Base-by-base conservation (phyloP, 2,329 filamentous ascomycete species). In the Coniochaeta sp. region DNA sequence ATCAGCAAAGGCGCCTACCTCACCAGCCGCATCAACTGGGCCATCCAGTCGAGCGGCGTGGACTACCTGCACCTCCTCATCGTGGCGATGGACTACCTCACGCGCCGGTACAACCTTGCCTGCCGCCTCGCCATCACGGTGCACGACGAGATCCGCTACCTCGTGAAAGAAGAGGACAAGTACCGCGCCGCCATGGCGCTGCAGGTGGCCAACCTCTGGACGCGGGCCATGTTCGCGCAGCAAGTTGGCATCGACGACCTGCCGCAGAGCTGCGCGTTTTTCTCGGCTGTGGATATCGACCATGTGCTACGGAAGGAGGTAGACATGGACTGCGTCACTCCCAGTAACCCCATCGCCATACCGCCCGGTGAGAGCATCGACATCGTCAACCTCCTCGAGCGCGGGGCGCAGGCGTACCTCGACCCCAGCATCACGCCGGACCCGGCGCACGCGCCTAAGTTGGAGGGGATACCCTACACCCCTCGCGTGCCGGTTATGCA, bases 11-110 rank as follows among this genome's bases (percentile, higher is more conserved):
- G 91, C 31, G 89, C 86, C 20, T 99, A 96, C 71, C 86, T 99
- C 72, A 96, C 94, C 1, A 95, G 88, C 16, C 86, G 95, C 30
- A 97, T 99, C 71, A 99, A 99, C 65, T 99, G 94, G 94, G 94
- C 94, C 3, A 97, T 99, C 60, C 94, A 99, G 63, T 96, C 91
- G 1, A 95, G 89, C 0, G 94, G 95, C 5, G 92, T 97, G 4
- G 95, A 99, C 67, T 99, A 99, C 67, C 80, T 99, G 2, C 94
- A 99, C 63, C 82, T 99, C 4, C 79, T 99, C 16, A 90, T 99
- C 56, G 82, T 97, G 3, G 79, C 84, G 13, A 99, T 99, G 95
- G 91, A 97, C 65, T 96, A 95, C 63, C 78, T 99, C 3, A 85
- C 86, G 50, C 82, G 90, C 2, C 87, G 86, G 5, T 99, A 87